Conservation (phyloP, 495 filamentous ascomycete species). For the Xylaria flabelliformis region DNA sequence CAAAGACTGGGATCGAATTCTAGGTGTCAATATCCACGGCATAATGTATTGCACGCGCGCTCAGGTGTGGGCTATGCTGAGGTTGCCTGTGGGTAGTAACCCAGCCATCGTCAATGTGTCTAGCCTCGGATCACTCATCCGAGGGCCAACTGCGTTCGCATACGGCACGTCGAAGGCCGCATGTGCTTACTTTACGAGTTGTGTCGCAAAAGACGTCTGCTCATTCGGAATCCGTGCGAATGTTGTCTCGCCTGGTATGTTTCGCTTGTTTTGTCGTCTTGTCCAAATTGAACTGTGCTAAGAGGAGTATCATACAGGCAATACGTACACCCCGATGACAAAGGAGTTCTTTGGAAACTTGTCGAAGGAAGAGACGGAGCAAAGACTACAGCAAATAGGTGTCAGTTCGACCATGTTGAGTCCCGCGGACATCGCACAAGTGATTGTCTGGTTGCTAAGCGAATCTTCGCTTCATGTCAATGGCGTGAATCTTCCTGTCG, state of each 20-base stretch:
- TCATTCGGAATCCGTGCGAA: slow-evolving; percentile 7
- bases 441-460: slow-evolving; percentile 8
- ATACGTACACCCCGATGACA: not conserved
- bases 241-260: not conserved
- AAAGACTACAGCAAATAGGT: not conserved
- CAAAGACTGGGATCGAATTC: not conserved
- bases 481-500: slow-evolving; percentile 1
- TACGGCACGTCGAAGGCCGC: not conserved
- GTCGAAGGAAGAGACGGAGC: slow-evolving; percentile 2
- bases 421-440: not conserved
- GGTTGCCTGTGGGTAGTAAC: not conserved
- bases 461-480: slow-evolving; percentile 4
- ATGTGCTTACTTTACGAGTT: slow-evolving; percentile 1
- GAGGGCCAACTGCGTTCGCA: slow-evolving; percentile 7
- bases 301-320: not conserved
- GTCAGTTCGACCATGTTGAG: not conserved
- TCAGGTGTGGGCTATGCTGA: not conserved
- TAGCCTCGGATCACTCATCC: not conserved
- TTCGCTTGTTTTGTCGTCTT: not conserved
- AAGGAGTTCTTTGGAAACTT: slow-evolving; percentile 7
- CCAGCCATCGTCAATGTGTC: slow-evolving; percentile 8
- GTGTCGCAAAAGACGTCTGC: not conserved
- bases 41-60: slow-evolving; percentile 10
- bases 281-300: not conserved
- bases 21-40: not conserved